A percentile compares a stretch with the other conserved stretches of the same genome.
These are phyloP conservation scores for Candida sanyaensis DNA, from an alignment of 1,139 yeast species.

Conservation along the genomic window DNA sequence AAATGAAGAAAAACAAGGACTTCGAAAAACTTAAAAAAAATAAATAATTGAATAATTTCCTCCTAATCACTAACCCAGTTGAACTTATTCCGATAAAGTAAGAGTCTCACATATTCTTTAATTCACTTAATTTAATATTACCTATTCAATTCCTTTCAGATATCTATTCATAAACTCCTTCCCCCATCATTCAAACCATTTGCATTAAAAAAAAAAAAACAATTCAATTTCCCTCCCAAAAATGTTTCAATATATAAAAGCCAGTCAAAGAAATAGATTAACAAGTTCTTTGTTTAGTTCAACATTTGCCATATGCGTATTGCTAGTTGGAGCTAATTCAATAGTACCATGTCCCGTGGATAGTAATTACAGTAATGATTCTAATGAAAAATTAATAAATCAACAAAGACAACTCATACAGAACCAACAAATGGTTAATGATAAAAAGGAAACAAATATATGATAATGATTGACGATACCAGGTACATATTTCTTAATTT, in stretches of 20 bases:
- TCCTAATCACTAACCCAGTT: neutral
- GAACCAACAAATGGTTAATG: conserved; percentile 8
- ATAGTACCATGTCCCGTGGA: conserved; percentile 78
- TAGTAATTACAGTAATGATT: conserved; percentile 43
- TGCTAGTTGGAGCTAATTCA: conserved; percentile 70
- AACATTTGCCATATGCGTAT: conserved; percentile 71
- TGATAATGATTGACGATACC: neutral
- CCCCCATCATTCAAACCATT: neutral
- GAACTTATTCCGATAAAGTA: neutral
- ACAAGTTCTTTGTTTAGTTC: conserved; percentile 72
- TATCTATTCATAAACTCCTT: neutral
- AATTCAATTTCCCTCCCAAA: neutral
- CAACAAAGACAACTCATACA: conserved; percentile 11
- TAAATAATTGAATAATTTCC: neutral
- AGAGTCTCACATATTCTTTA: too few species aligned
- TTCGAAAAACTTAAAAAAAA: neutral
- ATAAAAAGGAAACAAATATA: neutral
- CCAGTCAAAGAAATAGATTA: conserved; percentile 55
- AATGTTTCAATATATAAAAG: conserved; percentile 39
- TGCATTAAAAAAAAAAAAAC: neutral
- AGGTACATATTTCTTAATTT: neutral
- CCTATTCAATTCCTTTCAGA: neutral
- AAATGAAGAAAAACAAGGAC: neutral
- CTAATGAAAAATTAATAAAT: conserved; percentile 30
- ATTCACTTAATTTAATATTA: neutral